phyloP scores from a whole-genome alignment of 1,284 basidiomycete genomes.

The Clitocybe nebularis region DNA sequence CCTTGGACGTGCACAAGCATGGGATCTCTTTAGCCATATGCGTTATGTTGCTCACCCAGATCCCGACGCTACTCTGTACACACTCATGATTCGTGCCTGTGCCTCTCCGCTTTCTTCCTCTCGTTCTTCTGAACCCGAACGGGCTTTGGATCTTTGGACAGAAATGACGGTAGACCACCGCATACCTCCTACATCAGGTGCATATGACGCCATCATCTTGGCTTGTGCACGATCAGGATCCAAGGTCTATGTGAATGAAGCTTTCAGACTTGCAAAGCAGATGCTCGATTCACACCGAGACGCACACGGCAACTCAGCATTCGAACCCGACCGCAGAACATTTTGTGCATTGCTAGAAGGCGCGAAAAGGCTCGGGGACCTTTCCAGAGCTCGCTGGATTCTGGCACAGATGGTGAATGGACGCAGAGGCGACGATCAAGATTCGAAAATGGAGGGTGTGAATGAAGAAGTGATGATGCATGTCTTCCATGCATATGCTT shows the following conservation, averaged over 20 bases:
- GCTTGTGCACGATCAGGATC: conserved; percentile 67
- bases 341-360: conserved; percentile 87
- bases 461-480: conserved; percentile 78
- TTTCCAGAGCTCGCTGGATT: conserved; percentile 85
- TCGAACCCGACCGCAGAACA: conserved; percentile 65
- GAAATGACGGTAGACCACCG: conserved; percentile 80
- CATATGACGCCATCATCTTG: conserved; percentile 82
- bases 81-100: conserved; percentile 87
- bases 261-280: conserved; percentile 73
- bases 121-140: conserved; percentile 72
- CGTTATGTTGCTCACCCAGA: conserved; percentile 87
- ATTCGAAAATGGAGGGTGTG: conserved; percentile 32
- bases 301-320: conserved; percentile 49
- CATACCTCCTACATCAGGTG: conserved; percentile 60
- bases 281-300: conserved; percentile 77
- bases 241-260: conserved; percentile 68
- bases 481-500: conserved; percentile 86
- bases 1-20: conserved; percentile 69
- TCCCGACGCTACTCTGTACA: conserved; percentile 75
- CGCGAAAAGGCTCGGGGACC: conserved; percentile 82
- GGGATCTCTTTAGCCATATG: conserved; percentile 96
- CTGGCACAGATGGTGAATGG: conserved; percentile 77
- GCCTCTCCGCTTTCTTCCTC: conserved; percentile 46
- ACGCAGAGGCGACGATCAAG: conserved; percentile 17
- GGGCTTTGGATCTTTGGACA: conserved; percentile 89